Conservation (phyloP, 257 asterid species). For the Leptodermis oblonga region DNA sequence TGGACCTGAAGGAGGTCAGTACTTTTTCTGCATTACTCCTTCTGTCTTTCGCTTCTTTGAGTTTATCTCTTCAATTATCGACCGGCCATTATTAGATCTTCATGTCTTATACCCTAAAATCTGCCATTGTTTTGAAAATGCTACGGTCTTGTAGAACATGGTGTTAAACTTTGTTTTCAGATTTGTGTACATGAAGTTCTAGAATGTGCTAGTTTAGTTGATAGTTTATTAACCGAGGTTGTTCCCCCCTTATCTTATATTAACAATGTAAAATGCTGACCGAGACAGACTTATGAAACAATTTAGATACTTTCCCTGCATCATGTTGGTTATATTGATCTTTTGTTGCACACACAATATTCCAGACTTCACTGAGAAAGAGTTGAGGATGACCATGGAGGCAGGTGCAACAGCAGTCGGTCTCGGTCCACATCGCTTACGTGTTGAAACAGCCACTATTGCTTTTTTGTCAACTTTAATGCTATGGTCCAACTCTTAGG, state of each 20-base stretch:
- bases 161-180: neutral
- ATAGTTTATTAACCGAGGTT: neutral
- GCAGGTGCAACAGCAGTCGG: conserved; percentile 78
- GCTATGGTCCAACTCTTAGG: conserved; percentile 73
- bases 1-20: conserved; percentile 99
- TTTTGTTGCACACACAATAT: conserved; percentile 5
- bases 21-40: neutral
- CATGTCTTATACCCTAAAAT: neutral
- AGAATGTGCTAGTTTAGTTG: neutral
- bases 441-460: conserved; percentile 92
- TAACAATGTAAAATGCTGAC: no score
- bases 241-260: neutral
- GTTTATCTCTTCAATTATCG: neutral
- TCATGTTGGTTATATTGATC: neutral
- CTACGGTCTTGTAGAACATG: neutral
- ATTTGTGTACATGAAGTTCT: neutral
- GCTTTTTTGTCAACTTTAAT: conserved; percentile 71
- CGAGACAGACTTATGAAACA: no score
- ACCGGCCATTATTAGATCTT: conserved; percentile 5
- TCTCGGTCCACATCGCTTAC: conserved; percentile 87
- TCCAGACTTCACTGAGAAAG: conserved; percentile 74
- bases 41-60: neutral
- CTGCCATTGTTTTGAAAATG: neutral
- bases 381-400: conserved; percentile 52
- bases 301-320: neutral